A percentile compares a stretch with the other conserved stretches of the same genome.
phyloP scores from a whole-genome alignment of 2,329 filamentous ascomycete species.

The Cladorrhinum sp. region DNA sequence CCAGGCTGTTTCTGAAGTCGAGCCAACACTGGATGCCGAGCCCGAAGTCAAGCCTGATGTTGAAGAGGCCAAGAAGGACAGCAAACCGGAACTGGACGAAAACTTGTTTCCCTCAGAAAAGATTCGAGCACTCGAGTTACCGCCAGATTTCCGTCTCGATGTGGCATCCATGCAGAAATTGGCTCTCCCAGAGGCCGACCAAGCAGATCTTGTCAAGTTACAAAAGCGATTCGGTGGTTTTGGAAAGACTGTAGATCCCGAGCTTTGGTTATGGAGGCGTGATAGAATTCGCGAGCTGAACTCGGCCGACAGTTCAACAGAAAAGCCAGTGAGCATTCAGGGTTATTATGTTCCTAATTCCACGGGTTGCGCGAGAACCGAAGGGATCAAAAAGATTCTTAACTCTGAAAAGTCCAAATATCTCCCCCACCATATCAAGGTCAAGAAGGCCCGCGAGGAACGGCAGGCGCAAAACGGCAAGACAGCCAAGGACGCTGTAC shows the following conservation, averaged over 20 bases:
- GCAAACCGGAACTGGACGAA: conserved; percentile 38
- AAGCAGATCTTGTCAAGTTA: conserved; percentile 48
- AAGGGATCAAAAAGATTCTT: conserved; percentile 91
- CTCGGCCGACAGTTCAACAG: conserved; percentile 32
- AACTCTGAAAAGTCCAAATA: conserved; percentile 99
- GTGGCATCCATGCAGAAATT: conserved; percentile 45
- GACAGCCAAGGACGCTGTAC: conserved; percentile 61
- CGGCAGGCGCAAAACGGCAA: conserved; percentile 69
- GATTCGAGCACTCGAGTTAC: conserved; percentile 44
- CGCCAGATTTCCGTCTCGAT: conserved; percentile 45
- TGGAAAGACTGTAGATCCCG: conserved; percentile 47
- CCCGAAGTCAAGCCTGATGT: conserved; percentile 26
- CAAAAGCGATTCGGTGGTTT: conserved; percentile 44
- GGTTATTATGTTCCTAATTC: conserved; percentile 80
- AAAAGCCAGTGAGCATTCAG: conserved; percentile 43
- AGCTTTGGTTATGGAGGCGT: conserved; percentile 56
- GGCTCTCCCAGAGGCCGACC: conserved; percentile 43
- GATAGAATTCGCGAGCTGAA: conserved; percentile 57
- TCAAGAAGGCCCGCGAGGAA: conserved; percentile 86
- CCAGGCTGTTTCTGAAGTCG: conserved; percentile 33
- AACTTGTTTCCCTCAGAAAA: conserved; percentile 49
- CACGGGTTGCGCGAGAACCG: conserved; percentile 84
- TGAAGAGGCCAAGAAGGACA: conserved; percentile 23
- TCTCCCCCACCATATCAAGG: conserved; percentile 93
- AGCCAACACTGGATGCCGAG: conserved; percentile 37